Base-by-base conservation (phyloP, 495 filamentous ascomycete species). In the Astrothelium macrocarpum region DNA sequence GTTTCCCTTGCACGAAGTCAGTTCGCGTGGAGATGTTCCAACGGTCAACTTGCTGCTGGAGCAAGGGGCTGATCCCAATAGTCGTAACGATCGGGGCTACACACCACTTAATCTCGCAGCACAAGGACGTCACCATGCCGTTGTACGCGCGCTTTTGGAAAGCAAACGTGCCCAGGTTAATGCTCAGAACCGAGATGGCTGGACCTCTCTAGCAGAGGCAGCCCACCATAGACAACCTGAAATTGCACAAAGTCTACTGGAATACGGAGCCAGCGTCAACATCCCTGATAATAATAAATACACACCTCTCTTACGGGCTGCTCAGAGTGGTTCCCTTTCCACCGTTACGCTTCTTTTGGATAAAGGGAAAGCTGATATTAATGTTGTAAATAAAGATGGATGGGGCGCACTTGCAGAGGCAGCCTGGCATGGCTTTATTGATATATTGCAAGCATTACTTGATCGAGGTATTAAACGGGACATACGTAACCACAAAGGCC, bases 51-150 rank as follows among this genome's bases (percentile, higher is more conserved):
- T 62, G 7, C 32, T 67, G 5, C 32, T 67, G 5, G 61, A 32
- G n/a, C 18, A 46, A 18, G 66, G 66, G n/a, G 66, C 66, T 4
- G 59, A 66, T 32, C 36, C 36, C 36, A 42, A 42, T 42, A 10
- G 36, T 16, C 36, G 36, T 16, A 42, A 42, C 18, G 36, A 42
- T 42, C 36, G 36, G 18, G 10, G 9, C 18, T 42, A 42, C 18
- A 42, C 36, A 42, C 36, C 36, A 10, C 36, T 42, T 9, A 42
- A 42, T 16, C 36, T 42, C 36, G 36, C 36, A 16, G 36, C 36
- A 42, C 36, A 42, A 42, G 36, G 36, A 42, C 36, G 36, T 16
- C 36, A 42, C 36, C 36, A 9, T 10, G 36, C 36, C 18, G 36
- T 42, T 42, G 36, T 42, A 16, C 36, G 36, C 18, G 36, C 18